phyloP scores from a whole-genome alignment of 192 early-diverging fungal genomes.

The Entomortierella beljakovae region DNA sequence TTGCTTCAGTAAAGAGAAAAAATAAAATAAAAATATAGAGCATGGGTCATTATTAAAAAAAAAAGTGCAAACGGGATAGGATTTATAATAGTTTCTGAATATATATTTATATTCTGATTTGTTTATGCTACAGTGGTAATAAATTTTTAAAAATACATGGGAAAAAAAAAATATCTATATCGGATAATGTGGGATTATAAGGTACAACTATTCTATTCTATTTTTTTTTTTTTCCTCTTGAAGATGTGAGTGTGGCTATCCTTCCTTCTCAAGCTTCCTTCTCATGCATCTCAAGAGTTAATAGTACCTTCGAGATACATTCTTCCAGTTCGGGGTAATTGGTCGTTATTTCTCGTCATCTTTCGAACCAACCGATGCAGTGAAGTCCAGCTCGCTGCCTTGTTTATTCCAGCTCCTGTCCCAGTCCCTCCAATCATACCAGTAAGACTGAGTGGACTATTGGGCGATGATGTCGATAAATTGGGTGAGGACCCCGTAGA shows the following conservation, averaged over 20 bases:
- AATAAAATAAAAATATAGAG: not conserved
- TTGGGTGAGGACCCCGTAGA: not conserved
- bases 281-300: not conserved
- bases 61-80: not conserved
- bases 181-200: no score
- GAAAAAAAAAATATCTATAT: no score
- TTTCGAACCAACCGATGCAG: slow-evolving; percentile 22
- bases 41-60: not conserved
- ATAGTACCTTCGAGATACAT: slow-evolving; percentile 18
- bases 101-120: no score
- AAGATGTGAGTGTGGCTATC: no score
- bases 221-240: no score
- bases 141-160: no score
- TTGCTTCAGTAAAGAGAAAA: slow-evolving; percentile 24
- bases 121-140: no score
- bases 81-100: not conserved
- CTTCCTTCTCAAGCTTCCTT: not conserved
- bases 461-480: not conserved
- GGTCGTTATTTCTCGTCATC: slow-evolving; percentile 18
- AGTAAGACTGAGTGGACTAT: not conserved
- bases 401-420: not conserved
- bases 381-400: slow-evolving; percentile 19
- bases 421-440: not conserved
- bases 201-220: no score
- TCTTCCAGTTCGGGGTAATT: not conserved